Conservation (phyloP, 1,284 basidiomycete genomes). For the Hortiboletus rubellus region DNA sequence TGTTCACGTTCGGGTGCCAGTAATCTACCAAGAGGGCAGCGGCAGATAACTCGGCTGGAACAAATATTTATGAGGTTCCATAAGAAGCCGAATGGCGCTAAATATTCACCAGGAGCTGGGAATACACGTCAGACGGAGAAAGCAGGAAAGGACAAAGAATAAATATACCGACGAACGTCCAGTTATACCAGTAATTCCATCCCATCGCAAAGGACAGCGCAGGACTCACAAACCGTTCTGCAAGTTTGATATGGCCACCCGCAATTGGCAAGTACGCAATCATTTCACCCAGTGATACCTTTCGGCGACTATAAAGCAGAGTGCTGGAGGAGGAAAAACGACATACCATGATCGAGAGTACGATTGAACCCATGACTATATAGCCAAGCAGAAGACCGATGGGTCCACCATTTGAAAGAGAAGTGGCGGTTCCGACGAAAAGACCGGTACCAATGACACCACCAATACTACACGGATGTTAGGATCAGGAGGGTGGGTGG, state of each 20-base stretch:
- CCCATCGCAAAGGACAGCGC: slow-evolving; percentile 70
- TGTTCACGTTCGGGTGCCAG: slow-evolving; percentile 54
- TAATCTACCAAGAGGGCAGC: slow-evolving; percentile 64
- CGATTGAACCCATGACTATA: slow-evolving; percentile 58
- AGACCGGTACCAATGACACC: slow-evolving; percentile 78
- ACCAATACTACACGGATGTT: slow-evolving; percentile 45
- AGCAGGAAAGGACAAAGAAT: background rate
- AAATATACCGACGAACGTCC: slow-evolving; percentile 50
- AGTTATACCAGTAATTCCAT: slow-evolving; percentile 73
- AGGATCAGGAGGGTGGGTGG: background rate
- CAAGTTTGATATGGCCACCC: slow-evolving; percentile 68
- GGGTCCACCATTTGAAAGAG: slow-evolving; percentile 58
- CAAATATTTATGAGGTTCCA: background rate
- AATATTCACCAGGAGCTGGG: slow-evolving; percentile 30
- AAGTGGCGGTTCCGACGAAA: slow-evolving; percentile 63
- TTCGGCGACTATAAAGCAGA: slow-evolving; percentile 1
- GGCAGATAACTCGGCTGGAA: slow-evolving; percentile 60
- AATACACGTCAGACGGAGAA: slow-evolving; percentile 2
- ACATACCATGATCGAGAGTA: slow-evolving; percentile 57
- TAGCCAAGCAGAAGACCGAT: slow-evolving; percentile 68
- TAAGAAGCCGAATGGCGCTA: background rate
- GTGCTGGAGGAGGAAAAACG: background rate
- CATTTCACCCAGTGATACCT: slow-evolving; percentile 46
- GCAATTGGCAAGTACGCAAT: slow-evolving; percentile 41
- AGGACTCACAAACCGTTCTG: slow-evolving; percentile 70